These are phyloP conservation scores for Dactylella cylindrospora DNA, from an alignment of 2,329 filamentous ascomycete genomes.

Conservation along the genomic window DNA sequence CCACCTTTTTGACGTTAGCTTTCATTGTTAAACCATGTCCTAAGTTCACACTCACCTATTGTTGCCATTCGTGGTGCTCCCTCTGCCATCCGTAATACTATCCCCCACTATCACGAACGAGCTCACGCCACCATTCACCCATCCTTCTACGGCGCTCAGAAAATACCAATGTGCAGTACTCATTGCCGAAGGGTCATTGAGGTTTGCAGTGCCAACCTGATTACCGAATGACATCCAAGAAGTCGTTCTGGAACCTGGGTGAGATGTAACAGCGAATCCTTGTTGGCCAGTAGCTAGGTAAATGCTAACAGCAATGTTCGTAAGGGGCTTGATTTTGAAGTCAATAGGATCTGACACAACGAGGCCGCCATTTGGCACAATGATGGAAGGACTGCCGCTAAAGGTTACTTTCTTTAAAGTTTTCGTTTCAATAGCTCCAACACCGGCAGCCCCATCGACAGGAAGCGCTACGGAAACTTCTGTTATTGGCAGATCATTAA, in stretches of 20 bases:
- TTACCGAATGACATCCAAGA: conserved; percentile 64
- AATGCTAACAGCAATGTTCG: conserved; percentile 61
- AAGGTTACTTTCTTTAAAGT: conserved; percentile 63
- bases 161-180: conserved; percentile 60
- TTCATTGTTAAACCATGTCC: background rate
- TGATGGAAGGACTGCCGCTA: conserved; percentile 58
- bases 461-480: conserved; percentile 62
- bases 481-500: conserved; percentile 62
- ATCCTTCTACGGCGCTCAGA: conserved; percentile 62
- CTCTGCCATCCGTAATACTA: conserved; percentile 66
- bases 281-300: conserved; percentile 62
- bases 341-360: conserved; percentile 65
- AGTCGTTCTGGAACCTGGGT: conserved; percentile 66
- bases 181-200: conserved; percentile 52
- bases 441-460: conserved; percentile 59
- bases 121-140: conserved; percentile 54
- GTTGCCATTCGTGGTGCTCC: conserved; percentile 62
- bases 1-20: conserved; percentile 54
- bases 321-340: conserved; percentile 57
- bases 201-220: conserved; percentile 56
- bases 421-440: conserved; percentile 57
- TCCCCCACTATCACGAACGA: conserved; percentile 63
- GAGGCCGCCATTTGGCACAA: conserved; percentile 60
- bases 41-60: conserved; percentile 54
- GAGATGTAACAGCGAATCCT: conserved; percentile 62